A percentile compares a stretch with the other conserved stretches of the same genome.
Conservation (phyloP, 129 eudicot species). For the Lactuca saligna region DNA sequence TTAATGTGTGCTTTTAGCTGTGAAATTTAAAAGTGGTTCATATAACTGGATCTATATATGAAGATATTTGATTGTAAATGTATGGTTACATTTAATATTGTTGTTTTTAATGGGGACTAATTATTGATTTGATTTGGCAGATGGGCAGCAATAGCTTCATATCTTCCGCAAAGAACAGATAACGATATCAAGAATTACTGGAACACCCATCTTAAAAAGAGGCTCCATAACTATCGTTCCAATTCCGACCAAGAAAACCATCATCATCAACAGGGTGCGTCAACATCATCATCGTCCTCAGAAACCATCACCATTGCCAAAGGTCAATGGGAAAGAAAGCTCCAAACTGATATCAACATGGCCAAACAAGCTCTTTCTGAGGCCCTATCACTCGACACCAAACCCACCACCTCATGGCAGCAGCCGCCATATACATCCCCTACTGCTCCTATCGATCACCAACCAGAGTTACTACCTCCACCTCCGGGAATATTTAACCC, state of each 20-base stretch:
- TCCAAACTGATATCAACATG: slow-evolving; percentile 55
- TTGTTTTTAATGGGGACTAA: background rate
- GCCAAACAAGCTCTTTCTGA: slow-evolving; percentile 59
- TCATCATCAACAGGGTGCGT: slow-evolving; percentile 16
- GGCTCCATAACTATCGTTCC: slow-evolving; percentile 27
- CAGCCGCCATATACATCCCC: slow-evolving; percentile 10
- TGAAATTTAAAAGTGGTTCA: background rate
- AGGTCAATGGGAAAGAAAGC: slow-evolving; percentile 69
- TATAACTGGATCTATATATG: background rate
- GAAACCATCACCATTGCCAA: slow-evolving; percentile 29
- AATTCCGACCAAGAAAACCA: background rate
- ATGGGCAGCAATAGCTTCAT: slow-evolving; percentile 75
- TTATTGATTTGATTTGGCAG: slow-evolving; percentile 27
- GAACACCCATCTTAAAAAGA: slow-evolving; percentile 67
- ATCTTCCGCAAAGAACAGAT: slow-evolving; percentile 68
- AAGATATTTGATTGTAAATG: background rate
- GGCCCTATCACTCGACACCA: slow-evolving; percentile 45
- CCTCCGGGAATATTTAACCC: background rate
- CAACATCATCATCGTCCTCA: slow-evolving; percentile 21
- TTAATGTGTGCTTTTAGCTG: background rate
- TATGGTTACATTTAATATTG: background rate
- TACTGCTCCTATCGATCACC: slow-evolving; percentile 13
- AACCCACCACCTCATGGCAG: slow-evolving; percentile 16
- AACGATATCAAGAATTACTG: slow-evolving; percentile 69
- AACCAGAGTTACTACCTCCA: background rate